Conservation (phyloP, 192 early-diverging fungal species). For the Chytriomyces sp. region DNA sequence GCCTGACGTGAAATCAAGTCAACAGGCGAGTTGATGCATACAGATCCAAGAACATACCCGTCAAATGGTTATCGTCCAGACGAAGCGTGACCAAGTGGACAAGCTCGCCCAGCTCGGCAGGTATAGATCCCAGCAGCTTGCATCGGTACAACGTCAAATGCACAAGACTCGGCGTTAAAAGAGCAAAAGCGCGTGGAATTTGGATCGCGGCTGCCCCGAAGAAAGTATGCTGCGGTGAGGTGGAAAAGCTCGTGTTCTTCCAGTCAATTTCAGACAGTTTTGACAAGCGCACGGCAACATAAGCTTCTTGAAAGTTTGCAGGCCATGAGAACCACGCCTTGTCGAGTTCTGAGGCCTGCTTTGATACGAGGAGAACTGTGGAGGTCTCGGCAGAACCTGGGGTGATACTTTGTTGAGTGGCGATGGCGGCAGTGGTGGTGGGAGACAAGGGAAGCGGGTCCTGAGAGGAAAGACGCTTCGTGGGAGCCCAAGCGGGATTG, state of each 20-base stretch:
- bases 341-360: neutral
- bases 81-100: neutral
- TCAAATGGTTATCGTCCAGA: slow-evolving; percentile 14
- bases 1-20: neutral
- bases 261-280: slow-evolving; percentile 6
- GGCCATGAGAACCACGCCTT: slow-evolving; percentile 16
- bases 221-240: too few species aligned
- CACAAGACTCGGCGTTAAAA: neutral
- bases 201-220: neutral
- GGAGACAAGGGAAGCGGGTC: too few species aligned
- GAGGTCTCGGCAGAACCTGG: too few species aligned
- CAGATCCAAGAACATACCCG: neutral
- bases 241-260: neutral
- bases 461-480: neutral
- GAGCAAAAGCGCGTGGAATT: neutral
- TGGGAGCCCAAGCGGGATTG: neutral
- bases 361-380: neutral
- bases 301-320: neutral
- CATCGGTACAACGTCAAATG: slow-evolving; percentile 6
- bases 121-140: neutral
- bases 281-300: neutral
- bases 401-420: neutral
- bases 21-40: neutral
- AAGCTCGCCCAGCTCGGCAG: neutral
- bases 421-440: too few species aligned